A percentile compares a stretch with the other conserved stretches of the same genome.
These are phyloP conservation scores for Eragrostis curvula DNA, from an alignment of 176 grass and related monocot species.

Conservation along the genomic window DNA sequence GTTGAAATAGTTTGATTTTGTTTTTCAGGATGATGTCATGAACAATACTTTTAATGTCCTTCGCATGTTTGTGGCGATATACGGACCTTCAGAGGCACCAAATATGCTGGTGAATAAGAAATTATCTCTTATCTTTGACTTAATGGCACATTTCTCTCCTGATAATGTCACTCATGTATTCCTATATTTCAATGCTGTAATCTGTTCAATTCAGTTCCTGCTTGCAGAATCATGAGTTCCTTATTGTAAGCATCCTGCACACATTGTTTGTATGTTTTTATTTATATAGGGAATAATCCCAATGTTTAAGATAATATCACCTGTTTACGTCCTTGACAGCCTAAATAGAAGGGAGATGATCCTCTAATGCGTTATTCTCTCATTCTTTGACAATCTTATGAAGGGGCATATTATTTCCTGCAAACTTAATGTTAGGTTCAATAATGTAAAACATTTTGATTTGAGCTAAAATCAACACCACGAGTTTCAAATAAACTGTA, in stretches of 20 bases:
- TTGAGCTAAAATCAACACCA: neutral
- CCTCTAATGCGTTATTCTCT: neutral
- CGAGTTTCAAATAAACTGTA: neutral
- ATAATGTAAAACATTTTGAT: neutral
- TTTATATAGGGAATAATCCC: neutral
- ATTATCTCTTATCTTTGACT: conserved; percentile 16
- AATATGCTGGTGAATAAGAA: conserved; percentile 76
- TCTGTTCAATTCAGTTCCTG: neutral
- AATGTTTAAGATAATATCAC: neutral
- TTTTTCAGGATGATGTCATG: conserved; percentile 76
- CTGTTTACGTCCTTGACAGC: neutral
- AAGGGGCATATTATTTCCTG: neutral
- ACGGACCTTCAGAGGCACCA: conserved; percentile 83
- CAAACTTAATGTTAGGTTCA: conserved; percentile 14
- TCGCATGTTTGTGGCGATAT: conserved; percentile 83
- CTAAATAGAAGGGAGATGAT: neutral
- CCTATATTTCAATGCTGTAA: conserved; percentile 1
- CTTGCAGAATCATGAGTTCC: conserved; percentile 18
- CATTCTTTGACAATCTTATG: neutral
- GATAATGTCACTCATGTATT: conserved; percentile 13
- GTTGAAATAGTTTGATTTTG: conserved; percentile 37
- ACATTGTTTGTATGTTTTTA: conserved; percentile 6
- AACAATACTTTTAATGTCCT: conserved; percentile 85
- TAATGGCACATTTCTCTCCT: conserved; percentile 5
- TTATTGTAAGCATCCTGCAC: neutral